These are phyloP conservation scores for Helicocarpus griseus DNA, from an alignment of 2,329 filamentous ascomycete genomes.

Conservation along the genomic window DNA sequence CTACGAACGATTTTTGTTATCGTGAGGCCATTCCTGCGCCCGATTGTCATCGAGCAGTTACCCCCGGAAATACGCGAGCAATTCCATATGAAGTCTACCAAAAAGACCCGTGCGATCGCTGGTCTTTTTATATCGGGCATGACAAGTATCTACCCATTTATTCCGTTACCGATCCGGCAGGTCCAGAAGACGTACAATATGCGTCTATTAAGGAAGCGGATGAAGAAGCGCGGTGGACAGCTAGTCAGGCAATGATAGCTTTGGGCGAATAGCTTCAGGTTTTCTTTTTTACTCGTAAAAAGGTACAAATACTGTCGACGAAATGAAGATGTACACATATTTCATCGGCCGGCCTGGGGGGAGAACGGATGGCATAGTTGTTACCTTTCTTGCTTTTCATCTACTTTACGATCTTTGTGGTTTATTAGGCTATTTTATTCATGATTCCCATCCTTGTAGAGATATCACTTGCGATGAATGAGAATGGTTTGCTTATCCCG, in stretches of 20 bases:
- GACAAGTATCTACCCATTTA: background rate
- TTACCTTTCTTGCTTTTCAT: too few species aligned
- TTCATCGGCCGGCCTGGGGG: too few species aligned
- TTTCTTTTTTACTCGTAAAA: too few species aligned
- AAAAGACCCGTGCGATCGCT: background rate
- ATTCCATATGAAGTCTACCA: background rate
- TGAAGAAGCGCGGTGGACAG: background rate
- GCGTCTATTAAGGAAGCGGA: background rate
- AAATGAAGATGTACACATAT: too few species aligned
- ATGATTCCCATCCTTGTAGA: too few species aligned
- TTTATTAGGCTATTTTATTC: too few species aligned
- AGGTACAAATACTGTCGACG: too few species aligned
- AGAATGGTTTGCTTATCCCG: too few species aligned
- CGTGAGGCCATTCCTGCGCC: background rate
- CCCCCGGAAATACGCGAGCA: background rate
- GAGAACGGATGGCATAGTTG: too few species aligned
- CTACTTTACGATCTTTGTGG: too few species aligned
- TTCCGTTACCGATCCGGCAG: background rate
- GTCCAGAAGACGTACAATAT: conserved; percentile 1
- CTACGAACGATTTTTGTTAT: background rate
- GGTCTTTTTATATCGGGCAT: background rate
- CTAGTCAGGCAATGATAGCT: background rate
- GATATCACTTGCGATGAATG: too few species aligned
- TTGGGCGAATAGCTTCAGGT: background rate
- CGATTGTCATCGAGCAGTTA: background rate